phyloP scores from a whole-genome alignment of 1,139 yeast genomes.

The Saccharomyces hybrid region DNA sequence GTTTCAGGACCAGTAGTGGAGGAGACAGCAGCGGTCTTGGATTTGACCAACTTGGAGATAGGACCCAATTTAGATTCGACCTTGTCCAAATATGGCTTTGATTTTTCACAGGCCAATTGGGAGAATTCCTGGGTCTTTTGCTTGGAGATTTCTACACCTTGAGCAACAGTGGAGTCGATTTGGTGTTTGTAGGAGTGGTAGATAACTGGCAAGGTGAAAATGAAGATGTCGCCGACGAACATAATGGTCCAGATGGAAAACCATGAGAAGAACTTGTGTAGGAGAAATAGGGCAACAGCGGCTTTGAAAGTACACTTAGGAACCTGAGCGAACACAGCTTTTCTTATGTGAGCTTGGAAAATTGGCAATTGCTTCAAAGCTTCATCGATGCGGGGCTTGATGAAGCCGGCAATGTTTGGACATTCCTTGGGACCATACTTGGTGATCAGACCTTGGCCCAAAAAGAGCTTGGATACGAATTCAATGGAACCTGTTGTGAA shows the following conservation, averaged over 20 bases:
- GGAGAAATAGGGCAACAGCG: conserved; percentile 55
- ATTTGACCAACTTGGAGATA: conserved; percentile 50
- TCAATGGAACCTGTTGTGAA: conserved; percentile 60
- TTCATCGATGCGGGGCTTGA: conserved; percentile 42
- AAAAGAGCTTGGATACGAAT: conserved; percentile 54
- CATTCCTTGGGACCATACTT: conserved; percentile 35
- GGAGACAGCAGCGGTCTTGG: conserved; percentile 37
- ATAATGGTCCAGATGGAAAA: conserved; percentile 66
- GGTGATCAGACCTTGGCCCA: conserved; percentile 68
- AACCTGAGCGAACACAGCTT: conserved; percentile 28
- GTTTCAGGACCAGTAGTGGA: conserved; percentile 51
- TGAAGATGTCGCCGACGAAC: conserved; percentile 48
- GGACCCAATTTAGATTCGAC: conserved; percentile 59
- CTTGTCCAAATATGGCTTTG: conserved; percentile 36
- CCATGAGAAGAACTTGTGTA: conserved; percentile 69
- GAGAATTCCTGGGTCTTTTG: conserved; percentile 48
- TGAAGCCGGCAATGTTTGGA: conserved; percentile 31
- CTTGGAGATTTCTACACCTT: conserved; percentile 49
- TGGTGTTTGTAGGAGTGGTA: conserved; percentile 70
- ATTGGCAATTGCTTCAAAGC: conserved; percentile 26
- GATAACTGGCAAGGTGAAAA: conserved; percentile 70
- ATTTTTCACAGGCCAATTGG: conserved; percentile 48
- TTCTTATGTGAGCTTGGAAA: conserved; percentile 28
- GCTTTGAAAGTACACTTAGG: conserved; percentile 59
- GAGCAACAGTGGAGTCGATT: conserved; percentile 66